Evolutionary conservation across 2,329 filamentous ascomycete genomes (phyloP).

Genomic region (Saccharata proteae): DNA sequence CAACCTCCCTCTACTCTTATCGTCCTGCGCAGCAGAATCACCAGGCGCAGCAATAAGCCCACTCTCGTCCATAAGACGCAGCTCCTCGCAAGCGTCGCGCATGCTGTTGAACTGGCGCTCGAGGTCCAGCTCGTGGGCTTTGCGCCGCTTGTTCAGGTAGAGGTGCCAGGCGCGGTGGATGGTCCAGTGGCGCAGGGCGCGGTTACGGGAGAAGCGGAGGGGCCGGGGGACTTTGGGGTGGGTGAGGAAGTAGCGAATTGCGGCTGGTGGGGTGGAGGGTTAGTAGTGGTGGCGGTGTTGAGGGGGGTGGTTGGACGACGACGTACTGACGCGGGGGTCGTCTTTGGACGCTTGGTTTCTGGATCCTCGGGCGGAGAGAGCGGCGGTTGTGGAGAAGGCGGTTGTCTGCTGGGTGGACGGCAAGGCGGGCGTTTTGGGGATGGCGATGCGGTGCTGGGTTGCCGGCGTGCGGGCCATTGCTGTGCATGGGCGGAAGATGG

Average conservation of each 20-base stretch:
- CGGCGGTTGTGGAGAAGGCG: conserved; percentile 9
- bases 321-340: conserved; percentile 7
- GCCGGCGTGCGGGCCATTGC: not conserved
- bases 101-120: conserved; percentile 74
- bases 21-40: conserved; percentile 35
- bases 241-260: conserved; percentile 58
- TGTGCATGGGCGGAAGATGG: conserved; percentile 9
- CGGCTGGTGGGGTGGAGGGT: conserved; percentile 36
- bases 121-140: conserved; percentile 55
- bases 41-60: conserved; percentile 30
- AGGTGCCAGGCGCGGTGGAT: conserved; percentile 94
- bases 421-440: conserved; percentile 3
- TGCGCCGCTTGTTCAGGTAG: conserved; percentile 57
- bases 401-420: conserved; percentile 5
- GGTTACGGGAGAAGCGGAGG: conserved; percentile 76
- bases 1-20: conserved; percentile 54
- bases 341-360: conserved; percentile 1
- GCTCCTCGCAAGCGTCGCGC: conserved; percentile 72
- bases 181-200: conserved; percentile 91
- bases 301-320: not conserved
- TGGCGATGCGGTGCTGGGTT: not conserved
- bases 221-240: conserved; percentile 61
- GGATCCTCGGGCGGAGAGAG: conserved; percentile 2
- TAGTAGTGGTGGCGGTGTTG: not conserved
- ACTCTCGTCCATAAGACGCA: conserved; percentile 42